Evolutionary conservation across 1,139 yeast genomes (phyloP), one percentile per base, ranked within the genome.

Genomic region (Petasospora fabianii): DNA sequence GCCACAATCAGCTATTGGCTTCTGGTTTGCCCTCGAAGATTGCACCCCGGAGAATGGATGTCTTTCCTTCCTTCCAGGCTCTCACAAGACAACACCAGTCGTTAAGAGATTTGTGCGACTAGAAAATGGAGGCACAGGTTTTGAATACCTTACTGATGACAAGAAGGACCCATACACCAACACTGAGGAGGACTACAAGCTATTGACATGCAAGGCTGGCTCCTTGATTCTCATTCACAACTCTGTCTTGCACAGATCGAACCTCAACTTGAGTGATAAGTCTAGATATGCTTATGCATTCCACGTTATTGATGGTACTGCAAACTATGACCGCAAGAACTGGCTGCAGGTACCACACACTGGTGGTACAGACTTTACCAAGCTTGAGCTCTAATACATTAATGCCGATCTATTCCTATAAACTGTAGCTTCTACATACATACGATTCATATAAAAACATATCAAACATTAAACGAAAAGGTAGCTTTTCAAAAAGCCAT

Each of bases 21-120:
- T 81, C 56, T 84, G 95, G 95, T 77, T 79, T 54, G 92, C 95
- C 1, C 62, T 84, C 48, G 88, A 84, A 50, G 85, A 83, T 53
- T 84, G 94, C 55, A 79, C 82, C 2, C 48, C 58, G 6, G 65
- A 64, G 7, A 84, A 84, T 56, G 95, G 95, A 1, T 84, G 94
- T 44, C 64, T 84, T 22, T 74, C 78, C 44, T 83, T 73, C 54
- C 68, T 75, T n/a, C 90, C 94, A 0, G 92, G 92, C 0, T 74
- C 87, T 3, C 95, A 84, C 55, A 73, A 73, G 54, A 64, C 62
- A 3, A 66, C 69, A 27, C 78, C 80, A 0, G 69, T 84, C 6
- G 65, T 69, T n/a, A 78, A 78, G 53, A 64, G 94, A 46, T 81
- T 84, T 64, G 84, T 80, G 3, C 73, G 82, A 44, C 62, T 71